phyloP scores from a whole-genome alignment of 345 rosid genomes.

The Populus euphratica region DNA sequence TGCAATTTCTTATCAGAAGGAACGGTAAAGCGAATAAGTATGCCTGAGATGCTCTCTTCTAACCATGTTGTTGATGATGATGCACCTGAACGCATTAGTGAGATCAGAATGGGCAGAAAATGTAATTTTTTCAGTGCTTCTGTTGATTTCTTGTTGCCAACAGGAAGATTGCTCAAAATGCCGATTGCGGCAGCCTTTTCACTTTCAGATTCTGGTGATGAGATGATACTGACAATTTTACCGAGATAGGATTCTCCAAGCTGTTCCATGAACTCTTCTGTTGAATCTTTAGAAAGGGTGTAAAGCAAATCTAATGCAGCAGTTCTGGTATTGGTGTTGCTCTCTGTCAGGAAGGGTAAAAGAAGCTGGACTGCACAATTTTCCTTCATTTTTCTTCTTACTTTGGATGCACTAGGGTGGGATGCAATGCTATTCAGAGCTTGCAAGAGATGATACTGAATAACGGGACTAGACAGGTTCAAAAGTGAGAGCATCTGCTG shows the following conservation, averaged over 20 bases:
- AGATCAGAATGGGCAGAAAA: constrained; percentile 45
- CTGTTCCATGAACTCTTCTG: constrained; percentile 50
- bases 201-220: constrained; percentile 30
- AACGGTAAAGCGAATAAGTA: constrained; percentile 49
- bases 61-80: constrained; percentile 22
- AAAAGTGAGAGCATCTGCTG: constrained; percentile 74
- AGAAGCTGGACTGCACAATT: constrained; percentile 59
- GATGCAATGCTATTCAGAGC: constrained; percentile 58
- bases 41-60: constrained; percentile 43
- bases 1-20: constrained; percentile 62
- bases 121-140: constrained; percentile 37
- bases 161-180: constrained; percentile 53
- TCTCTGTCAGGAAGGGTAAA: constrained; percentile 55
- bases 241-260: constrained; percentile 41
- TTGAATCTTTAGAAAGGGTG: constrained; percentile 47
- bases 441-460: constrained; percentile 54
- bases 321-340: constrained; percentile 39
- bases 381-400: constrained; percentile 61
- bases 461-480: constrained; percentile 53
- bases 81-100: constrained; percentile 27
- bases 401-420: constrained; percentile 49
- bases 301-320: constrained; percentile 50
- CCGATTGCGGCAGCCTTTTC: constrained; percentile 61
- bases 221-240: constrained; percentile 35
- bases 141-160: constrained; percentile 45